phyloP scores from a whole-genome alignment of 768 basidiomycete species.

The Myochromella boudieri region DNA sequence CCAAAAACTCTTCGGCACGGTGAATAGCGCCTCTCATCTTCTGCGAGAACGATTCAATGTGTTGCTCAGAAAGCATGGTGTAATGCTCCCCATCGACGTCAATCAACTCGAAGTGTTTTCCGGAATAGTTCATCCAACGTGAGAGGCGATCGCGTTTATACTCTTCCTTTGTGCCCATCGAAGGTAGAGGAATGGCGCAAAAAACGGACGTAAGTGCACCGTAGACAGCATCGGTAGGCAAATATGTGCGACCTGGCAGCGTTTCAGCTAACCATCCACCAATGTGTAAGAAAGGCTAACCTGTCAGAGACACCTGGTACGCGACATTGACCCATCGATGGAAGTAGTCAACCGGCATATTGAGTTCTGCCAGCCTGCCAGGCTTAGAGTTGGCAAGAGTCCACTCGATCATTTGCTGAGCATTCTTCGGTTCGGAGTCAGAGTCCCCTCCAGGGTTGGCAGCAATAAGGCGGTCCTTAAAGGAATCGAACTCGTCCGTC shows the following conservation, averaged over 20 bases:
- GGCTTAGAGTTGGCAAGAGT: background rate
- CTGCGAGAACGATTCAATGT: background rate
- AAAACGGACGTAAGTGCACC: background rate
- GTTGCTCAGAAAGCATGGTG: slow-evolving; percentile 2
- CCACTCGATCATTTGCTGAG: slow-evolving; percentile 1
- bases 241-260: background rate
- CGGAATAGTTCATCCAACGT: background rate
- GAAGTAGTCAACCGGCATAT: background rate
- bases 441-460: background rate
- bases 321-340: slow-evolving; percentile 4
- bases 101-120: background rate
- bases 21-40: background rate
- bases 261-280: no score
- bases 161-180: background rate
- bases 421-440: background rate
- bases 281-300: background rate
- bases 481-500: background rate
- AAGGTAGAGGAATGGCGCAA: background rate
- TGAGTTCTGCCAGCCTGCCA: background rate
- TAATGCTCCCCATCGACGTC: slow-evolving; percentile 2
- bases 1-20: no score
- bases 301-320: slow-evolving; percentile 1
- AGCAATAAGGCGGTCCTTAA: background rate
- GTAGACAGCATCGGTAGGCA: background rate
- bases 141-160: slow-evolving; percentile 2